These are phyloP conservation scores for Sarcodon aspratus DNA, from an alignment of 768 basidiomycete genomes.

Conservation along the genomic window DNA sequence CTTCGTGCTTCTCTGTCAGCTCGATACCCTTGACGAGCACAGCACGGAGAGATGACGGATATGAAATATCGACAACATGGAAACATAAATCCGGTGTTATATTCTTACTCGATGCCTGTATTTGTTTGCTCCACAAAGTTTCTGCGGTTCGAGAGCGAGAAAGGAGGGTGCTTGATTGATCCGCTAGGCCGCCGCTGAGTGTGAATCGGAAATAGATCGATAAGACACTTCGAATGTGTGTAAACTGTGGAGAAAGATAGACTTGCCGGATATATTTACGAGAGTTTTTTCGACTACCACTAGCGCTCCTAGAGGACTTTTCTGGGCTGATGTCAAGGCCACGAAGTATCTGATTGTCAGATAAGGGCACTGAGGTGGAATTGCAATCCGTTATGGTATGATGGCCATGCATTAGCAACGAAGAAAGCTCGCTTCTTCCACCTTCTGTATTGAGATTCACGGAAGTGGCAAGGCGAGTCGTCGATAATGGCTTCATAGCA, in stretches of 20 bases:
- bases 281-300: constrained; percentile 16
- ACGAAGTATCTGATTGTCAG: constrained; percentile 28
- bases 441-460: constrained; percentile 41
- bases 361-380: constrained; percentile 21
- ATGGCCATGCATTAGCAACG: constrained; percentile 31
- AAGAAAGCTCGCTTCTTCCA: constrained; percentile 37
- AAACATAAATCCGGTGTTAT: neutral
- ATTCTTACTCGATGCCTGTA: constrained; percentile 15
- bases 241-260: neutral
- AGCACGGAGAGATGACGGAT: neutral
- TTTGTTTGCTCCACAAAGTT: constrained; percentile 41
- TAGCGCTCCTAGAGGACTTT: constrained; percentile 28
- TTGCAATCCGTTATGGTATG: constrained; percentile 21
- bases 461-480: constrained; percentile 38
- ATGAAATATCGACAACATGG: neutral
- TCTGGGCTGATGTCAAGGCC: constrained; percentile 50
- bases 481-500: constrained; percentile 32
- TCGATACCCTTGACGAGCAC: neutral
- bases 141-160: constrained; percentile 33
- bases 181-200: constrained; percentile 45
- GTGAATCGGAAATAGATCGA: neutral
- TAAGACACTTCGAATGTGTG: neutral
- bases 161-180: constrained; percentile 31
- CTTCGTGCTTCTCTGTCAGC: neutral
- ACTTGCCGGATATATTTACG: constrained; percentile 36